Percentiles rank a stretch among this genome's conserved stretches.
These are phyloP conservation scores for Paecilomyces formosus DNA, from an alignment of 2,329 filamentous ascomycete genomes.

Conservation along the genomic window DNA sequence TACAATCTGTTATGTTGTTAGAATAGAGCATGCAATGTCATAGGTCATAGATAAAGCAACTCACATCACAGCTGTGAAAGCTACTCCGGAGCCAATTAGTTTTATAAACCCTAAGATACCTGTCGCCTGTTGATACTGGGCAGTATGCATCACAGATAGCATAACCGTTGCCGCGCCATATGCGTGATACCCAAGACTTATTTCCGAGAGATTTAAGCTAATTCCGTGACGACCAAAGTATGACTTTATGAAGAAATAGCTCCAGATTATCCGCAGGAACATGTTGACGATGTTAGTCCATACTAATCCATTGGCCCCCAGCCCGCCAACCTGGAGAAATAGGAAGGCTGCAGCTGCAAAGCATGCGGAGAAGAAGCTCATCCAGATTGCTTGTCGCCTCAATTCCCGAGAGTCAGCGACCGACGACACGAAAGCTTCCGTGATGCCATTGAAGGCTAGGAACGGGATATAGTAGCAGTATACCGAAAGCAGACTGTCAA, in stretches of 20 bases:
- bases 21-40: slow-evolving; percentile 6
- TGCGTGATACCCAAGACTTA: slow-evolving; percentile 40
- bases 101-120: slow-evolving; percentile 30
- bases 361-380: slow-evolving; percentile 69
- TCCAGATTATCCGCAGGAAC: slow-evolving; percentile 77
- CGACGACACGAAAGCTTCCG: slow-evolving; percentile 86
- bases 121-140: slow-evolving; percentile 9
- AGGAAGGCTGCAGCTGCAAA: slow-evolving; percentile 71
- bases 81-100: slow-evolving; percentile 43
- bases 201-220: slow-evolving; percentile 32
- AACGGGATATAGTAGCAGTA: slow-evolving; percentile 95
- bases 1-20: slow-evolving; percentile 23
- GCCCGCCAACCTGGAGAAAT: slow-evolving; percentile 59
- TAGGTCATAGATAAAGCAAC: slow-evolving; percentile 36
- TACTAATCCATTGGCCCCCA: slow-evolving; percentile 76
- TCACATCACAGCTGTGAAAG: slow-evolving; percentile 54
- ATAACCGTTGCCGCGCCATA: slow-evolving; percentile 40
- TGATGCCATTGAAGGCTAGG: slow-evolving; percentile 82
- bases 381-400: slow-evolving; percentile 70
- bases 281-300: slow-evolving; percentile 87
- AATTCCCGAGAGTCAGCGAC: slow-evolving; percentile 71
- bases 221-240: slow-evolving; percentile 51
- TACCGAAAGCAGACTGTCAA: slow-evolving; percentile 63
- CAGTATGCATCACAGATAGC: slow-evolving; percentile 33
- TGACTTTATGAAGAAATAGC: slow-evolving; percentile 58